Evolutionary conservation across 208 protist genomes (phyloP), one percentile per base, ranked within the genome.

Genomic region (Novymonas esmeraldas): DNA sequence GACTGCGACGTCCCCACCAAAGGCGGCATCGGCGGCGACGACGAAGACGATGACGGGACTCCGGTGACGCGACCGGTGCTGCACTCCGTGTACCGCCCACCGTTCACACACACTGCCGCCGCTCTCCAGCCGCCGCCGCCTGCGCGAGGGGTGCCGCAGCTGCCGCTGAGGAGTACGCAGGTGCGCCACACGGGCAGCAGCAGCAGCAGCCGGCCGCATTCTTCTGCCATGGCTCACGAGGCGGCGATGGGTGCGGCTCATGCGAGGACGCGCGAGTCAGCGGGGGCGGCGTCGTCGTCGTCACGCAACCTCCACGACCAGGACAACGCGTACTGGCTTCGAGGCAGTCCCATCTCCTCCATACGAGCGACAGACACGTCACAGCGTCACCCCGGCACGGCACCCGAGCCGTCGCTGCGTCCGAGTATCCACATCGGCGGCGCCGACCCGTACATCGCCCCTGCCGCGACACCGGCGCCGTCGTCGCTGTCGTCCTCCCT

Each of bases 261-360:
- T 13, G 41, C 14, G 24, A 46, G 10, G 14, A 22, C 41, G n/a
- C 0, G 20, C 29, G 55, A 44, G 26, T n/a, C n/a, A n/a, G n/a
- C n/a, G n/a, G n/a, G n/a, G n/a, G n/a, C n/a, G n/a, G 34, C 18
- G 39, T 31, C 4, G 36, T 58, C 18, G 16, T 22, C 67, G 11
- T 65, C 60, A 26, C 63, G 57, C 11, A 81, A 69, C 44, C 70
- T 90, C 24, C 74, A 80, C 29, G 33, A 6, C 22, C 24, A 59
- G 0, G 82, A 79, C 52, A 26, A 85, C 10, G 48, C 60, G 5
- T 61, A 34, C 39, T 36, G 26, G 22, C 16, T 49, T 2, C 56
- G 22, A 46, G 36, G 16, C 6, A 61, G 39, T 26, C 18, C 33
- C 22, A 28, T 45, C 16, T 61, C 36, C 24, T 61, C 39, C 4